Base-by-base conservation (phyloP, 805 yeast genomes). In the Lipomyces yamanashiensis region DNA sequence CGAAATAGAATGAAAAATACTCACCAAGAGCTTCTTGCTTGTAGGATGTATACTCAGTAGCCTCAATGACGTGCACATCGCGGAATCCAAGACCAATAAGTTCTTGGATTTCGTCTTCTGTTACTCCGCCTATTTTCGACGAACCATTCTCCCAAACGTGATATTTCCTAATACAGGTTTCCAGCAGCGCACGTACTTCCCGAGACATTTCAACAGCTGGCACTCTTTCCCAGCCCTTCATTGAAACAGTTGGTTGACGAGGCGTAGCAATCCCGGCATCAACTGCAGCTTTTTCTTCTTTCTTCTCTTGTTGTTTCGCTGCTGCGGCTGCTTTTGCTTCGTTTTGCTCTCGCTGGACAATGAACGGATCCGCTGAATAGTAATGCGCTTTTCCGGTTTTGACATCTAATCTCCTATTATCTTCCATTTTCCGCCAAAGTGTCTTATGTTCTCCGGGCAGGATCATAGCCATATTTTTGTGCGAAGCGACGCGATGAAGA, bases 401-500 rank as follows among this genome's bases (percentile, higher is more conserved):
- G 43, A 80, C 65, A n/a, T 85, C 66, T 47, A 74, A 71, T 67
- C 82, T 80, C 62, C 96, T 79, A 63, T 81, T 84, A 7, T 78
- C 80, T 60, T 90, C 96, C 62, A 93, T 76, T 21, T 83, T 85
- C 23, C 80, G 75, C 98, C 98, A 93, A 34, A 90, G 79, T 54
- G 84, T 84, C 67, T 90, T 85, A 73, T 90, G 96, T 39, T 87
- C 85, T 2, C 87, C 84, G 0, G 98, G 98, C 13, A 93, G 80
- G 71, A 91, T 87, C 92, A 92, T 87, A 64, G 89, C 89, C 75
- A 93, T 74, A 73, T 90, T 92, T 70, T 92, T 92, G 69, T 87
- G 87, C 64, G 86, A 89, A 43, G 92, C 87, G 19, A 93, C 50
- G 41, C 96, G 79, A 73, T 86, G 92, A 66, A 93, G 75, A 0